Evolutionary conservation across 2,329 filamentous ascomycete species (phyloP).

Genomic region (Aspergillus brunneoviolaceus): DNA sequence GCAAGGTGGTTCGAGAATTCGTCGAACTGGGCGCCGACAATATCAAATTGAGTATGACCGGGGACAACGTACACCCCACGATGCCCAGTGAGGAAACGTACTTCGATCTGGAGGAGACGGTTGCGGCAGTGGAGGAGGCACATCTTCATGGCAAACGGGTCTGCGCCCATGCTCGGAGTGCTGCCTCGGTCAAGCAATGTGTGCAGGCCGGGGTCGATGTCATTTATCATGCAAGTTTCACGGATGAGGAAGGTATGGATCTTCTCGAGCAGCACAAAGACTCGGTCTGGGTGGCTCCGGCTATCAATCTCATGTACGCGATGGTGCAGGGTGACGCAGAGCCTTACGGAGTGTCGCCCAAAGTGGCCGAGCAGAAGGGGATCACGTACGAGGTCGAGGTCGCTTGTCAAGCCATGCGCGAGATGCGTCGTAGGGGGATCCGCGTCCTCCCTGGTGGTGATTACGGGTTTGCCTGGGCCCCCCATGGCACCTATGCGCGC

Average conservation of each 20-base stretch:
- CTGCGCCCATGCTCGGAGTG: slow-evolving; percentile 1
- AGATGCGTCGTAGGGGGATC: slow-evolving; percentile 48
- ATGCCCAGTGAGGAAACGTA: slow-evolving; percentile 4
- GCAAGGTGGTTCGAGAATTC: slow-evolving; percentile 24
- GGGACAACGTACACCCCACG: background rate
- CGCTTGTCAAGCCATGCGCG: slow-evolving; percentile 37
- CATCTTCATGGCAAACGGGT: slow-evolving; percentile 1
- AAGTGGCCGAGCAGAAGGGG: slow-evolving; percentile 40
- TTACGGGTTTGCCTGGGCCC: slow-evolving; percentile 48
- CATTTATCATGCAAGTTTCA: slow-evolving; percentile 4
- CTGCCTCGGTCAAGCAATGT: background rate
- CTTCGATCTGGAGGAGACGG: slow-evolving; percentile 2
- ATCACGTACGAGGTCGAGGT: slow-evolving; percentile 42
- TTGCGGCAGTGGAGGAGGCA: slow-evolving; percentile 2
- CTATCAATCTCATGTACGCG: background rate
- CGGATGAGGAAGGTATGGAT: background rate
- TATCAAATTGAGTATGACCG: slow-evolving; percentile 3
- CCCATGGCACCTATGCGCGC: slow-evolving; percentile 47
- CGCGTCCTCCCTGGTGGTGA: slow-evolving; percentile 46
- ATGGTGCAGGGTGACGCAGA: background rate
- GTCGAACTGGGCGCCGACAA: slow-evolving; percentile 1
- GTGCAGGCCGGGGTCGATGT: background rate
- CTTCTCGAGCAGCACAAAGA: background rate
- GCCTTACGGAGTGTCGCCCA: background rate
- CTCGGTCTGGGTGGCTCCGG: slow-evolving; percentile 1